phyloP scores from a whole-genome alignment of 164 flowering plant species.

The Liriodendron chinense region DNA sequence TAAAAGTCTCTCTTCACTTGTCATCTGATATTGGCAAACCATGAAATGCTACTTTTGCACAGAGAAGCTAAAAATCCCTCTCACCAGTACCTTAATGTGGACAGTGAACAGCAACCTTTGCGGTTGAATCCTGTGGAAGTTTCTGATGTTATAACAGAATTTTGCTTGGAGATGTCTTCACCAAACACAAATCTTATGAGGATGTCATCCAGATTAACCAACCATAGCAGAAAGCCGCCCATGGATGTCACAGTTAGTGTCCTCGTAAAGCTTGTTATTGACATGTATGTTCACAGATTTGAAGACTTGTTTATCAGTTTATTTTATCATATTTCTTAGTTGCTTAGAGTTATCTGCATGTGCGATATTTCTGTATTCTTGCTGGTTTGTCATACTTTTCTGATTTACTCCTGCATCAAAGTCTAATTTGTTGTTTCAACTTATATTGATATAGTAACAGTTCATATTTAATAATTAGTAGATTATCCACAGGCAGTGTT shows the following conservation, averaged over 20 bases:
- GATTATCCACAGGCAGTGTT: too few relatives aligned
- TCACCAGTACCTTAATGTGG: constrained; percentile 11
- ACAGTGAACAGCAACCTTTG: constrained; percentile 96
- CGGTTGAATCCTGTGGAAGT: constrained; percentile 86
- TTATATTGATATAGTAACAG: too few relatives aligned
- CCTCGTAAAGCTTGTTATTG: constrained; percentile 94
- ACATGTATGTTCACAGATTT: constrained; percentile 71
- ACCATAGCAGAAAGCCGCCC: constrained; percentile 69
- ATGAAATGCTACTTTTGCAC: background rate
- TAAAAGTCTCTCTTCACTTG: background rate
- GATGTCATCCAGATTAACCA: constrained; percentile 66
- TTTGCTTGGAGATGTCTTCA: constrained; percentile 72
- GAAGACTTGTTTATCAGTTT: constrained; percentile 12
- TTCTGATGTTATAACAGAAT: constrained; percentile 86
- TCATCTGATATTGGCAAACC: background rate
- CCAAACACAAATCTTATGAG: constrained; percentile 53
- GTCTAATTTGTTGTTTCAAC: background rate
- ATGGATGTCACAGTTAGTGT: constrained; percentile 97
- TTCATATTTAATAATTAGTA: too few relatives aligned
- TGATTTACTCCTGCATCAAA: background rate
- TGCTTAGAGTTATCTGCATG: background rate
- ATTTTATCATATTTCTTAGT: background rate
- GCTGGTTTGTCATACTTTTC: background rate
- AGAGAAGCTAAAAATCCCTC: background rate
- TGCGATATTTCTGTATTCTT: background rate